These are phyloP conservation scores for Aethionema arabicum DNA, from an alignment of 345 rosid species.

Conservation along the genomic window DNA sequence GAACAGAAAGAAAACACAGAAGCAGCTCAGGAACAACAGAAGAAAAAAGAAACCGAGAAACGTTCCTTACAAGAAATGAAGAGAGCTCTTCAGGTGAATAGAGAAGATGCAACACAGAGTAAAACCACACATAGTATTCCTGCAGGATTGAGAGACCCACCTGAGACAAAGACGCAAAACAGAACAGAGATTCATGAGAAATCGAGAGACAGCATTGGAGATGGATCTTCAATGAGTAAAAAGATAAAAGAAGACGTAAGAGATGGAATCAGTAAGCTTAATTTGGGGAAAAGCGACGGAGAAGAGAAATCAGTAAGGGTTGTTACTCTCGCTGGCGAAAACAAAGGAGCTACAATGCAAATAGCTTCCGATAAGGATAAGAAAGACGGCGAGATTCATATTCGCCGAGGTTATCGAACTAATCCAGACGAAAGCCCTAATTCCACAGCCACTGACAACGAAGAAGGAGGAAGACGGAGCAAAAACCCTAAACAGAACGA, in stretches of 20 bases:
- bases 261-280: conserved; percentile 56
- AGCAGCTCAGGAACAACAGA: conserved; percentile 11
- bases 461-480: conserved; percentile 44
- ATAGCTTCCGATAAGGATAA: conserved; percentile 45
- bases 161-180: conserved; percentile 24
- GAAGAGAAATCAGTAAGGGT: conserved; percentile 47
- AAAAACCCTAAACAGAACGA: conserved; percentile 28
- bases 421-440: conserved; percentile 61
- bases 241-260: conserved; percentile 54
- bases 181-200: conserved; percentile 22
- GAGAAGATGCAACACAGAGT: conserved; percentile 34
- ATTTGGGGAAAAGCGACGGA: conserved; percentile 40
- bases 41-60: conserved; percentile 25
- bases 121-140: conserved; percentile 32
- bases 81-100: conserved; percentile 7
- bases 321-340: conserved; percentile 78
- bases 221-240: conserved; percentile 41
- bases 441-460: conserved; percentile 55
- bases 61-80: conserved; percentile 27
- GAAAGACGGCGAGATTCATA: conserved; percentile 53
- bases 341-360: conserved; percentile 76
- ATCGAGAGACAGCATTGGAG: conserved; percentile 31
- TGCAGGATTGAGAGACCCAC: conserved; percentile 33
- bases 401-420: conserved; percentile 57
- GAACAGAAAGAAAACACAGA: background rate